Base-by-base conservation (phyloP, 805 yeast species). In the Yarrowia sp. region DNA sequence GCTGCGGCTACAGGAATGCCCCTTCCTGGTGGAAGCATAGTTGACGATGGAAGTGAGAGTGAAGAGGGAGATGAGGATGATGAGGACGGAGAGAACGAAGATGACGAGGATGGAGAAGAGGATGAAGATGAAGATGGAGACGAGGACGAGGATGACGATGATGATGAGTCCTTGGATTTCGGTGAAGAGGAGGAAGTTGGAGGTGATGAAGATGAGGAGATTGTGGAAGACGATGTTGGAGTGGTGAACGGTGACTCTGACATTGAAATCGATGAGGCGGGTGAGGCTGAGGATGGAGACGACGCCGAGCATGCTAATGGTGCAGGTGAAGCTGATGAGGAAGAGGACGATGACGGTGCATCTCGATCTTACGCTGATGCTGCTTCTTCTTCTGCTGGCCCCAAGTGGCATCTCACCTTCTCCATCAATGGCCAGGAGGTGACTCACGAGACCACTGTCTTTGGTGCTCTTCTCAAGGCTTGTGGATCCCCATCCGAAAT, bases 391-490 rank as follows among this genome's bases (percentile, higher is more conserved):
- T 43, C 40, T 35, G 16, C 46, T 19, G 68, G 38, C 2, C 67
- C 65, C n/a, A 67, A 73, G 28, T 78, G 79, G 77, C 73, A 79
- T 61, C 76, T 86, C 62, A 88, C 85, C 64, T 90, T 90, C 71
- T 75, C 76, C 0, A 75, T 86, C 12, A 79, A 85, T 67, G 90
- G 82, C 4, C 85, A 84, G 65, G 76, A 74, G 0, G 78, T 89
- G 28, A 87, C 90, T 2, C 78, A 78, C 40, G 89, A 83, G 61
- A 84, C 89, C 0, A 90, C 96, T 0, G 81, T 90, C 2, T 89
- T 85, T 74, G 95, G 95, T 0, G 92, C 91, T 0, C 77, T 88
- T 14, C 70, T 65, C 63, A 67, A 30, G 67, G 40, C 58, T 48
- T 35, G 52, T 70, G 62, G 68, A 59, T 40, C 44, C 49, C 64